Evolutionary conservation across 176 grass and related monocot genomes (phyloP), one percentile per base, ranked within the genome.

Genomic region (Oryza glumipatula): DNA sequence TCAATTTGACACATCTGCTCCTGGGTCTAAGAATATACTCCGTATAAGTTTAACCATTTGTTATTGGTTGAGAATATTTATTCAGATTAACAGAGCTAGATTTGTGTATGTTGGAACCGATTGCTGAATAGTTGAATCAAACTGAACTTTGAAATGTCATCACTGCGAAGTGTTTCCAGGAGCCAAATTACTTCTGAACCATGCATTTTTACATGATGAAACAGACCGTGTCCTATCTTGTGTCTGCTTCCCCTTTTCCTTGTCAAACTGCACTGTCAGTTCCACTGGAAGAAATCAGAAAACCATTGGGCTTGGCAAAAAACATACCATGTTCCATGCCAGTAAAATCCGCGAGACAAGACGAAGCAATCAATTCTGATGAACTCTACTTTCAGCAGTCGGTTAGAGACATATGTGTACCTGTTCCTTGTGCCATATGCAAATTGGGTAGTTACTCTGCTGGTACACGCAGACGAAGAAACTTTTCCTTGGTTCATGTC

Each of bases 361-460:
- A 82, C 72, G 81, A 32, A 32, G 9, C 4, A 36, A 54, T 56
- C 17, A n/a, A 54, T 65, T n/a, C 22, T 66, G 32, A 76, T 43
- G 33, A 65, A 58, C 48, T 75, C 73, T 19, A 72, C 28, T 60
- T 72, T 68, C 52, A 35, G 78, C 67, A 56, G 35, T 54, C 44
- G 11, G 78, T 82, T 77, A 66, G 82, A 65, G 73, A 67, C 47
- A 78, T 33, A 12, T 67, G 6, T 6, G 68, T 49, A 72, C 67
- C 33, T 72, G 35, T 69, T 72, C 9, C 44, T 32, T n/a, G 65
- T 72, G 77, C 30, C 56, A 38, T 71, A 35, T 65, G 58, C 46
- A 11, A 70, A 78, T 78, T 61, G 67, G 73, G 67, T 13, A 66
- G 72, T 36, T 32, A 32, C 38, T 38, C 58, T 60, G 7, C 14